Conservation (phyloP, 2,329 filamentous ascomycete species). For the Immersiporthe knoxdaviesiana region DNA sequence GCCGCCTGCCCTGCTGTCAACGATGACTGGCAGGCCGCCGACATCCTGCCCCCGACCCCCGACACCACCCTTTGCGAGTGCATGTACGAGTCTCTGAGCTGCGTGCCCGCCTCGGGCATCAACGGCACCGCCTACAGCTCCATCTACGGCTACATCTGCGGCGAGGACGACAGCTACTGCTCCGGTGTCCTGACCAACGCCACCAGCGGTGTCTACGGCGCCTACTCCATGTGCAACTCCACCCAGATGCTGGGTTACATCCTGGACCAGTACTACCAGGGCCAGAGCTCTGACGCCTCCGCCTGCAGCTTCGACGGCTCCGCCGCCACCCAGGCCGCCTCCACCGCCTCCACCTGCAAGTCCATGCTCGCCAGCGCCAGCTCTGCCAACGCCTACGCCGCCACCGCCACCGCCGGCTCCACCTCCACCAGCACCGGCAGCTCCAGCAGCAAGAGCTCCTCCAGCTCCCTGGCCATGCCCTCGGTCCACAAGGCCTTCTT, state of each 20-base stretch:
- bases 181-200: constrained; percentile 70
- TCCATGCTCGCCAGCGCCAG: constrained; percentile 66
- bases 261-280: constrained; percentile 72
- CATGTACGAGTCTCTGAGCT: constrained; percentile 77
- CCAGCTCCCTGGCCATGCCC: constrained; percentile 44
- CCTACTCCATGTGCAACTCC: constrained; percentile 76
- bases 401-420: constrained; percentile 48
- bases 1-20: constrained; percentile 71
- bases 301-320: constrained; percentile 75
- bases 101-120: constrained; percentile 65
- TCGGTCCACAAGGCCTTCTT: constrained; percentile 45
- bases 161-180: constrained; percentile 59
- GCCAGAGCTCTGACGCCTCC: constrained; percentile 53
- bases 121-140: constrained; percentile 61
- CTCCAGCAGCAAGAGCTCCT: constrained; percentile 33
- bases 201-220: constrained; percentile 70
- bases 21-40: constrained; percentile 69
- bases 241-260: constrained; percentile 74
- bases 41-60: constrained; percentile 77
- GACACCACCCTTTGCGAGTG: constrained; percentile 81
- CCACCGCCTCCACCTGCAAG: constrained; percentile 57
- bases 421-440: constrained; percentile 36
- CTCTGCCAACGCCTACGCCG: constrained; percentile 52
- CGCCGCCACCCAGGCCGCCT: constrained; percentile 49
- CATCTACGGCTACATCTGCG: constrained; percentile 78